phyloP scores from a whole-genome alignment of 2,329 filamentous ascomycete species.

The Venturia nashicola region DNA sequence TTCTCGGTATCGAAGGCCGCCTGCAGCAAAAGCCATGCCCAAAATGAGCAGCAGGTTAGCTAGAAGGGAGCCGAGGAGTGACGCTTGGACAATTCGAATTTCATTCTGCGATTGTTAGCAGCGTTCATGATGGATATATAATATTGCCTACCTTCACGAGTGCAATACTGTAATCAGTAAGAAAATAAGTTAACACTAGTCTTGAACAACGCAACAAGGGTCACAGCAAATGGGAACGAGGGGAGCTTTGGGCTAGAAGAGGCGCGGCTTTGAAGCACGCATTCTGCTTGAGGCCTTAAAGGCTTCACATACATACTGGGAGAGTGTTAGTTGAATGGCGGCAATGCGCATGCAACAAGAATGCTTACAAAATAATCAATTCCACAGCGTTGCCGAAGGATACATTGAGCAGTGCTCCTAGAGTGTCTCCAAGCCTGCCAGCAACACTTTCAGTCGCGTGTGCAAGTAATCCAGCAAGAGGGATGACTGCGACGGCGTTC shows the following conservation, averaged over 20 bases:
- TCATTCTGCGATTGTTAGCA: constrained; percentile 42
- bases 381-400: constrained; percentile 42
- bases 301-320: constrained; percentile 22
- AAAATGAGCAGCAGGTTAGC: constrained; percentile 80
- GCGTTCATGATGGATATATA: not conserved
- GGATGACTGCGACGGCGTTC: constrained; percentile 40
- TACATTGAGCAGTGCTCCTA: constrained; percentile 38
- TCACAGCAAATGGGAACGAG: constrained; percentile 1
- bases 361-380: constrained; percentile 33
- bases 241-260: constrained; percentile 10
- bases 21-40: constrained; percentile 82
- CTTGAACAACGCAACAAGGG: constrained; percentile 1
- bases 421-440: constrained; percentile 33
- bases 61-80: constrained; percentile 77
- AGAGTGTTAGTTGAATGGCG: constrained; percentile 20
- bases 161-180: constrained; percentile 48
- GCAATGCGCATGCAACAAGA: not conserved
- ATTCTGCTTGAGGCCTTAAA: constrained; percentile 7
- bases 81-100: constrained; percentile 85
- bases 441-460: constrained; percentile 39
- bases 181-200: constrained; percentile 10
- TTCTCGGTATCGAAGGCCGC: constrained; percentile 76
- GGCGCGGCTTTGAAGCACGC: constrained; percentile 6
- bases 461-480: constrained; percentile 35
- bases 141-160: constrained; percentile 47